Base-by-base conservation (phyloP, 2,329 filamentous ascomycete species). In the Cryphonectria parasitica region DNA sequence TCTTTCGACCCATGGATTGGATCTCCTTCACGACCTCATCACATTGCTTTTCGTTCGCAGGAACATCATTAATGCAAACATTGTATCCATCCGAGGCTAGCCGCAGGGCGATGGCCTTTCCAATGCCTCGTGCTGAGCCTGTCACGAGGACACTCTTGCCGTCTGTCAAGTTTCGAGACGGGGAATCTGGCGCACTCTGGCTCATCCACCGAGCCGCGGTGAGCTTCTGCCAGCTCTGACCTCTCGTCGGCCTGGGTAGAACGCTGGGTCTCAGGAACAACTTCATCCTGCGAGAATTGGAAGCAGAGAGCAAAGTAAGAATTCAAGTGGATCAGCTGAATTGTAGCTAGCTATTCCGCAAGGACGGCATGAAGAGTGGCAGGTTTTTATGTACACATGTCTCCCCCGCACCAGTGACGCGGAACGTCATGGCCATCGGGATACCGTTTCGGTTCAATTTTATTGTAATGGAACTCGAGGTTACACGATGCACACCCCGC, bases 81-180 rank as follows among this genome's bases (percentile, higher is more conserved):
- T 89, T 83, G 79, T 91, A 92, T 68, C 90, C 90, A 72, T 92
- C 90, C 31, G 83, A 79, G 7, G 89, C 89, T 22, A 92, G 83
- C 2, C 90, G 87, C 10, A 90, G 79, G 25, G 89, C 90, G 67
- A 91, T 89, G 28, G 88, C 84, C 75, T 87, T 88, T 63, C 89
- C 89, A 73, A 88, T 89, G 28, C 74, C 76, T 31, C 73, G 75
- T n/a, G 72, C 73, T 71, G 78, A 81, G 69, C 74, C 75, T 6
- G 75, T 77, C 34, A 76, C 75, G 54, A 76, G 75, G 45, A 64
- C 71, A 39, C 36, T 70, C 36, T 67, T 67, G 60, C 65, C 64
- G 15, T 72, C 68, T 19, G 62, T 60, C 41, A 66, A 52, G 36
- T 49, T 58, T 13, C 70, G 70, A 34, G 64, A 52, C 2, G 62